Base-by-base conservation (phyloP, 495 filamentous ascomycete genomes). In the Chaetomidium leptoderma region DNA sequence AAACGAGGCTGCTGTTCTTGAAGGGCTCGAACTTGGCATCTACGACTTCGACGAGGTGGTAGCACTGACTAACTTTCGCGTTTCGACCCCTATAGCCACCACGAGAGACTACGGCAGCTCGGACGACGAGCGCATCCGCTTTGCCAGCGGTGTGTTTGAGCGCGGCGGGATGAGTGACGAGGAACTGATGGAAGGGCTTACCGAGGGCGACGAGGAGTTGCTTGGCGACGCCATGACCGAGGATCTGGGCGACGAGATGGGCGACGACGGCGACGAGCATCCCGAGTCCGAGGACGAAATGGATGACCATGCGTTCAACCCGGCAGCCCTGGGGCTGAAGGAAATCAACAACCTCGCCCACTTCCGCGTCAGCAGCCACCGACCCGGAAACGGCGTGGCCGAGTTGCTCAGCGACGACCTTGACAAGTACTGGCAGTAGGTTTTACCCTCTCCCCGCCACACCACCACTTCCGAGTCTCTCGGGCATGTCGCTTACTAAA, bases 301-400 rank as follows among this genome's bases (percentile, higher is more conserved):
- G 2, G 63, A 57, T 3, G 54, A 45, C 8, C 53, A 66, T 8
- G 44, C 52, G 0, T 81, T 81, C 46, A 77, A 82, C 30, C 71
- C 77, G 0, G 49, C 64, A 0, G 66, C 74, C n/a, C 46, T 74
- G 29, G 82, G 81, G 29, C 79, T 95, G 48, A 91, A 91, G 67
- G 92, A 97, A 67, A 97, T 97, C 73, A 92, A 90, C 62, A 91
- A 92, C 55, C 85, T 98, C 36, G 93, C 92, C 23, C 90, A 88
- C 49, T 97, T 93, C 83, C 92, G 89, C 14, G 91, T 97, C 58
- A 88, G 85, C 59, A 92, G 88, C 60, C 85, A 85, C 68, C 97
- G 97, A 74, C 93, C 92, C 1, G 91, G 91, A 54, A 95, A 88
- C 69, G 90, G 90, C 35, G 86, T 96, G 43, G 81, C 86, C 30